Evolutionary conservation across 2,329 filamentous ascomycete species (phyloP).

Genomic region (Xylariaceae sp.): DNA sequence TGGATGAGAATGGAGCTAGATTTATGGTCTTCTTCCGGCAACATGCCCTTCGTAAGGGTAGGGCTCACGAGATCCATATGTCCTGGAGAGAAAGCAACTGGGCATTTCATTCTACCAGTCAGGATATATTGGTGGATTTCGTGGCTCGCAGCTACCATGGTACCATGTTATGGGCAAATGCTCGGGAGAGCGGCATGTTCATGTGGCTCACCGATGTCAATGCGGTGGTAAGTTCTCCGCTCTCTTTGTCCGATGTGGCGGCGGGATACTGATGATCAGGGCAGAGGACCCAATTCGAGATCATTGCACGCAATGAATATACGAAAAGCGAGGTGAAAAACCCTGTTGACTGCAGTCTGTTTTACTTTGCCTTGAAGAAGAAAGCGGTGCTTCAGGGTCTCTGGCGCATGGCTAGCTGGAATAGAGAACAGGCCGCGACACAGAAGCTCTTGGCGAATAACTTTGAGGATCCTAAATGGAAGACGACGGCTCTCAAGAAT

Average conservation of each 20-base stretch:
- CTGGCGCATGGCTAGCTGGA: conserved; percentile 91
- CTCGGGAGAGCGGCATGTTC: conserved; percentile 81
- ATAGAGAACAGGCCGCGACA: conserved; percentile 77
- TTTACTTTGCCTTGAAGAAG: conserved; percentile 85
- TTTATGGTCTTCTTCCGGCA: conserved; percentile 86
- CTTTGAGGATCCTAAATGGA: conserved; percentile 82
- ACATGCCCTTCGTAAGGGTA: conserved; percentile 63
- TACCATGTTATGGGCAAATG: conserved; percentile 76
- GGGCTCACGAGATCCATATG: conserved; percentile 59
- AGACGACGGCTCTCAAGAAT: conserved; percentile 86
- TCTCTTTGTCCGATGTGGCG: neutral
- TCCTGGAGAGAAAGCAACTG: conserved; percentile 77
- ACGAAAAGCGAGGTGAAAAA: conserved; percentile 82
- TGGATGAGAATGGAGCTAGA: conserved; percentile 83
- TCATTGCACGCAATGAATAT: conserved; percentile 90
- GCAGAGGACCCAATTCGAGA: conserved; percentile 73
- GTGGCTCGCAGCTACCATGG: conserved; percentile 74
- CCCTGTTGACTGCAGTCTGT: conserved; percentile 83
- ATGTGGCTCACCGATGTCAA: conserved; percentile 84
- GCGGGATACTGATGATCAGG: conserved; percentile 10
- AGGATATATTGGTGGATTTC: conserved; percentile 84
- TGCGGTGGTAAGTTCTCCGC: conserved; percentile 58
- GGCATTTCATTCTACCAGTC: conserved; percentile 78
- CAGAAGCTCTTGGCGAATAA: conserved; percentile 80
- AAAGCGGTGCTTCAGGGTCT: conserved; percentile 85